Percentiles rank a stretch among this genome's conserved stretches.
Conservation (phyloP, 1,139 yeast species). For the Taphrina pruni region DNA sequence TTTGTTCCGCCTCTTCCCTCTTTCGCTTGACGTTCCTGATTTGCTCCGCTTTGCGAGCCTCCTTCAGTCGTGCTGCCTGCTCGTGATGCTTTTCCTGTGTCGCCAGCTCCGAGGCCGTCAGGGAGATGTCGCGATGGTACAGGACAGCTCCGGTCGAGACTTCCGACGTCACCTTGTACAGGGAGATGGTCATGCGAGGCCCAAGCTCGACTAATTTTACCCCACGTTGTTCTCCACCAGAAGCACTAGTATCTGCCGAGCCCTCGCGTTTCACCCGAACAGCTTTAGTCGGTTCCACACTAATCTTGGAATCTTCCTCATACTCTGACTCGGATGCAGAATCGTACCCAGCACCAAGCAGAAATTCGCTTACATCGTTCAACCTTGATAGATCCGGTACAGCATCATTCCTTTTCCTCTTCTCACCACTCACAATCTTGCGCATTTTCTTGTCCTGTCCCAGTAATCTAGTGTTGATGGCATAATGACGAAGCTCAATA, state of each 20-base stretch:
- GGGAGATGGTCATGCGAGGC: slow-evolving; percentile 78
- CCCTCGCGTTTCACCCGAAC: slow-evolving; percentile 23
- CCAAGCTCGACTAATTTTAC: slow-evolving; percentile 92
- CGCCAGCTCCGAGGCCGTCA: slow-evolving; percentile 40
- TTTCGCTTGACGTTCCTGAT: slow-evolving; percentile 41
- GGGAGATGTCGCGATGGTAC: slow-evolving; percentile 62
- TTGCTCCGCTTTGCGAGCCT: slow-evolving; percentile 41
- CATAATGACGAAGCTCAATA: slow-evolving; percentile 87
- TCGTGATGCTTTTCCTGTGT: slow-evolving; percentile 43
- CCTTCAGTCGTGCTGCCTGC: slow-evolving; percentile 40
- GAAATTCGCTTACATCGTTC: slow-evolving; percentile 78
- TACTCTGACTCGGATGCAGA: slow-evolving; percentile 91
- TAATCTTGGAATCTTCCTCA: slow-evolving; percentile 85
- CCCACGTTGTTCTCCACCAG: slow-evolving; percentile 71
- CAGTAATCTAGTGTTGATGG: slow-evolving; percentile 83
- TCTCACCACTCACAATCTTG: slow-evolving; percentile 61
- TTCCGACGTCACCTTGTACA: slow-evolving; percentile 91
- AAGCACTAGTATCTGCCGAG: slow-evolving; percentile 37
- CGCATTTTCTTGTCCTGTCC: slow-evolving; percentile 83
- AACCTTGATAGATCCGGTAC: slow-evolving; percentile 75
- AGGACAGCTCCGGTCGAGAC: slow-evolving; percentile 84
- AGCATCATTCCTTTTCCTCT: slow-evolving; percentile 57
- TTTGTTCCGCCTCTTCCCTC: slow-evolving; percentile 33
- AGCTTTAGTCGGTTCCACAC: slow-evolving; percentile 59
- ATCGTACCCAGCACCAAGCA: slow-evolving; percentile 77